Evolutionary conservation across 2,329 filamentous ascomycete species (phyloP).

Genomic region (Ceratocystis colombiana): DNA sequence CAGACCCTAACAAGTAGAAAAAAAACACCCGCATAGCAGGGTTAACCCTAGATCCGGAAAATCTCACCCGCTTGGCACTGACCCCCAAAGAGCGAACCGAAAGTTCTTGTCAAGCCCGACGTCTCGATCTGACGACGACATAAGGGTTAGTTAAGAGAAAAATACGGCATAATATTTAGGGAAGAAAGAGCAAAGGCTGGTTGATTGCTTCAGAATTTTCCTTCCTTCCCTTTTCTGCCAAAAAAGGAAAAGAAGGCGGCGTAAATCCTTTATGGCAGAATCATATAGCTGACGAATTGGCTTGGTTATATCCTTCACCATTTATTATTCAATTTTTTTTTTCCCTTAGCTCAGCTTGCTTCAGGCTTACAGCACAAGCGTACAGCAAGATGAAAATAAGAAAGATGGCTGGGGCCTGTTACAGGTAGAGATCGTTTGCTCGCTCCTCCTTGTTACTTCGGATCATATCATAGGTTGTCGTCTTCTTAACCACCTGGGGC

Average conservation of each 20-base stretch:
- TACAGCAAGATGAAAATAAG: no score
- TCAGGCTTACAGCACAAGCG: neutral
- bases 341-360: neutral
- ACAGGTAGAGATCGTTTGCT: constrained; percentile 1
- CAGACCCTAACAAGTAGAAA: neutral
- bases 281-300: neutral
- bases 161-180: neutral
- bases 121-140: neutral
- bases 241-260: neutral
- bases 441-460: neutral
- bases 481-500: neutral
- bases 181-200: neutral
- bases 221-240: neutral
- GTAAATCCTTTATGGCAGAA: neutral
- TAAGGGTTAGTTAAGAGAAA: neutral
- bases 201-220: constrained; percentile 1
- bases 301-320: neutral
- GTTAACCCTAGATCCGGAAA: neutral
- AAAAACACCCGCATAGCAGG: neutral
- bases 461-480: neutral
- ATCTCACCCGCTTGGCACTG: neutral
- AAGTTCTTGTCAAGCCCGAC: neutral
- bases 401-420: neutral
- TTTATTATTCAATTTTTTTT: neutral
- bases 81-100: neutral